phyloP scores from a whole-genome alignment of 306 rosid genomes.

The Glycyrrhiza uralensis region DNA sequence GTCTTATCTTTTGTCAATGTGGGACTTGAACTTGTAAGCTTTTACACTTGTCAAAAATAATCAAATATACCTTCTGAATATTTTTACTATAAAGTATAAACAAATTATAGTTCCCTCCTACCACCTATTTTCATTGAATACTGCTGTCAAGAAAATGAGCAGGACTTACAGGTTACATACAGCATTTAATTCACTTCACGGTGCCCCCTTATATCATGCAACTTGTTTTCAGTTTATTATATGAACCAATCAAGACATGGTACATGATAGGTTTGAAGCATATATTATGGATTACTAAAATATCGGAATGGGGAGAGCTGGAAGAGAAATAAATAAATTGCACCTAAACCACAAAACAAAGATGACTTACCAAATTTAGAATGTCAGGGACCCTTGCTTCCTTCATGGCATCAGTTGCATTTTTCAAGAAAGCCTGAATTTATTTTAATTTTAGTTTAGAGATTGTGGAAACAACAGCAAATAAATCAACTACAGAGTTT shows the following conservation, averaged over 20 bases:
- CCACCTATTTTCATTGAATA: not conserved
- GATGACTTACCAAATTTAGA: conserved; percentile 64
- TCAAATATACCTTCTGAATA: not conserved
- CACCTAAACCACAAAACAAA: conserved; percentile 15
- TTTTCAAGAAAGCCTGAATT: conserved; percentile 79
- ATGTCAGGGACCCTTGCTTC: conserved; percentile 74
- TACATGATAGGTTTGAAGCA: conserved; percentile 1
- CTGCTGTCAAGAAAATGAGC: not conserved
- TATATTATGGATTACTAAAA: not conserved
- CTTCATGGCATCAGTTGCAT: conserved; percentile 90
- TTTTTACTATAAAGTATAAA: not conserved
- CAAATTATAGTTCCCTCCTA: conserved; percentile 8
- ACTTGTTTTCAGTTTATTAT: conserved; percentile 8
- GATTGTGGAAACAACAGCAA: conserved; percentile 14
- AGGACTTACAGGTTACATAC: not conserved
- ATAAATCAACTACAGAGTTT: not conserved
- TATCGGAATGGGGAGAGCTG: not conserved
- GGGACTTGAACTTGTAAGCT: not conserved
- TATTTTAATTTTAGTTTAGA: conserved; percentile 23
- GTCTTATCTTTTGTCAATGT: too few species aligned
- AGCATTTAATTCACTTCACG: conserved; percentile 16
- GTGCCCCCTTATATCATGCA: not conserved
- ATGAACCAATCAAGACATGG: conserved; percentile 12
- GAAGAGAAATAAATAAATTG: conserved; percentile 8
- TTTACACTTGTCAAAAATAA: not conserved